These are phyloP conservation scores for Ogataea dorogensis DNA, from an alignment of 805 yeast species.

Conservation along the genomic window DNA sequence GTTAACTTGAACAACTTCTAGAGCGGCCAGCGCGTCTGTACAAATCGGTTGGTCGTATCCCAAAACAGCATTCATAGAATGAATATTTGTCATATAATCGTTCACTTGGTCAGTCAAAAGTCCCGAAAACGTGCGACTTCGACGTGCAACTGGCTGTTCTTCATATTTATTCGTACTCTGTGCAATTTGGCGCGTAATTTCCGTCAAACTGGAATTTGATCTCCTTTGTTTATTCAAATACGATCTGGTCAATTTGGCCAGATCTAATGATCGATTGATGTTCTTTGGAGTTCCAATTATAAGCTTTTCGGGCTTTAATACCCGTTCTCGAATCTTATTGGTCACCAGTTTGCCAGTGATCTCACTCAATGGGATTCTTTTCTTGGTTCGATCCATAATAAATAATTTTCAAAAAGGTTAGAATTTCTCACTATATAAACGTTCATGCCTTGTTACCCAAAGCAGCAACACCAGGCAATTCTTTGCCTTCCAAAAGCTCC, in stretches of 20 bases:
- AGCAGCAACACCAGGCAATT: slow-evolving; percentile 86
- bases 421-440: background rate
- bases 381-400: slow-evolving; percentile 6
- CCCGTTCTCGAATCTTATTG: background rate
- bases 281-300: background rate
- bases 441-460: slow-evolving; percentile 18
- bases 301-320: slow-evolving; percentile 2
- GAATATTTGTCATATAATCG: slow-evolving; percentile 14
- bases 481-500: slow-evolving; percentile 98
- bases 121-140: slow-evolving; percentile 11
- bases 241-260: slow-evolving; percentile 13
- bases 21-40: slow-evolving; percentile 2
- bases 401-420: background rate
- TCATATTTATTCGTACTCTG: slow-evolving; percentile 1
- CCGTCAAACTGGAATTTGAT: slow-evolving; percentile 6
- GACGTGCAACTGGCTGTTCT: background rate
- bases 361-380: slow-evolving; percentile 11
- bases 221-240: slow-evolving; percentile 6
- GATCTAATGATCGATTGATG: slow-evolving; percentile 3
- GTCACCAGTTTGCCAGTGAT: slow-evolving; percentile 11
- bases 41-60: slow-evolving; percentile 19
- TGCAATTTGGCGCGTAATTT: slow-evolving; percentile 7
- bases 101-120: slow-evolving; percentile 17
- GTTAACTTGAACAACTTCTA: slow-evolving; percentile 1
- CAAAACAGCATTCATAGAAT: slow-evolving; percentile 18